Evolutionary conservation across 2,329 filamentous ascomycete genomes (phyloP), one percentile per base, ranked within the genome.

Genomic region (Aureobasidium pullulans): DNA sequence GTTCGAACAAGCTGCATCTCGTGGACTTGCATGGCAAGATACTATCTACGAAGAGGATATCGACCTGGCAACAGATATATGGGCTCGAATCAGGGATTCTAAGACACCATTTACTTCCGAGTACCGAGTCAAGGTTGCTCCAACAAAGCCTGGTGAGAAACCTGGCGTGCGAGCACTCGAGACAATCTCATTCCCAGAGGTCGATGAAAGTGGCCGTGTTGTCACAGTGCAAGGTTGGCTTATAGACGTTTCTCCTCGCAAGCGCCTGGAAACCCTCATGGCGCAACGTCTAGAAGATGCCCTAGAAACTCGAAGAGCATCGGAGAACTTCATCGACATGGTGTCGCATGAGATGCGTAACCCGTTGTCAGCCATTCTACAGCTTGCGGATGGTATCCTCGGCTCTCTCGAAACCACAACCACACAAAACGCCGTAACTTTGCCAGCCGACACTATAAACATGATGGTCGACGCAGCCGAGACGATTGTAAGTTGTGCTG

Each of bases 291-390:
- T 72, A 8, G 66, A 73, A 46, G 71, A 73, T 49, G 71, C 70
- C 2, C 61, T 71, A 13, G 71, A 73, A 61, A 67, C 66, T 8
- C 72, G 72, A 54, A 57, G 69, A 19, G 67, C 70, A 54, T 70
- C 67, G 2, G 70, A 73, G 58, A 69, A 69, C 23, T 73, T 73
- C 54, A 72, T 73, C 37, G 71, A 71, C 4, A 57, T 54, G 50
- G 66, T 66, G 1, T 72, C 69, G 9, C 73, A 76, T 60, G 74
- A 76, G 56, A 76, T 77, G 70, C 66, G 76, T 2, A 77, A 77
- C 59, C 75, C 75, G 1, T 65, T 77, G 0, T 71, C 68, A 31
- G 75, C 76, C 0, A 77, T 78, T 32, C 66, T 77, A 2, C 75
- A 77, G 36, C 74, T 72, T 50, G 76, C 76, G 1, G 76, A 78